Conservation (phyloP, 1,284 basidiomycete genomes). For the Marasmius oreades region DNA sequence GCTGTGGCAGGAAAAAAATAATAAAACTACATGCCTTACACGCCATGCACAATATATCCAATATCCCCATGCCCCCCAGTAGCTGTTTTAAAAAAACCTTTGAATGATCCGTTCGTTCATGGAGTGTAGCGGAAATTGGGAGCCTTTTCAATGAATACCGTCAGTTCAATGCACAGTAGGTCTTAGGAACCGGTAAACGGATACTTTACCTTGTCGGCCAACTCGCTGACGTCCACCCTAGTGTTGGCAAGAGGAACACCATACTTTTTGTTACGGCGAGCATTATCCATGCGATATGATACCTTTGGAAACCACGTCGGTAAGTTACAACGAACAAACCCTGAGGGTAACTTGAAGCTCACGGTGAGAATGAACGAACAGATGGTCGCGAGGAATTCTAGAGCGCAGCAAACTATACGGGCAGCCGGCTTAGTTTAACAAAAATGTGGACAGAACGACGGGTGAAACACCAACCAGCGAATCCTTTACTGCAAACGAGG, state of each 20-base stretch:
- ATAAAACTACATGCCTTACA: too few relatives aligned
- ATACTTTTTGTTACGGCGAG: conserved; percentile 47
- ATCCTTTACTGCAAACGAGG: conserved; percentile 49
- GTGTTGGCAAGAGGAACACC: conserved; percentile 48
- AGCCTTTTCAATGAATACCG: conserved; percentile 29
- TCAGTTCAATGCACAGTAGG: not conserved
- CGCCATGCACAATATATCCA: not conserved
- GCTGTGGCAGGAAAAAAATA: too few relatives aligned
- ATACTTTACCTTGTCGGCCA: conserved; percentile 63
- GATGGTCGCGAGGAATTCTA: conserved; percentile 57
- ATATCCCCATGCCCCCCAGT: not conserved
- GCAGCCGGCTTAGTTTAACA: conserved; percentile 12
- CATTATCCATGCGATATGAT: conserved; percentile 63
- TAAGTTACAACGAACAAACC: not conserved
- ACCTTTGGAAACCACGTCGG: conserved; percentile 34
- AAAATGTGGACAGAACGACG: not conserved
- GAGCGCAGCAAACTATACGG: conserved; percentile 44
- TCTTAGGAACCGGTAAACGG: not conserved
- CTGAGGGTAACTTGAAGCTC: conserved; percentile 18
- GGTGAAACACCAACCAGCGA: conserved; percentile 41
- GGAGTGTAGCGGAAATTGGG: conserved; percentile 47
- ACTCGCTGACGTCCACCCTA: conserved; percentile 59
- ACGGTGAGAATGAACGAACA: conserved; percentile 54
- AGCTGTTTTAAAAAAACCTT: too few relatives aligned
- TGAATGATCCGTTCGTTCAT: conserved; percentile 22